phyloP scores from a whole-genome alignment of 1,284 basidiomycete genomes.

The Phellinidium pouzarii region DNA sequence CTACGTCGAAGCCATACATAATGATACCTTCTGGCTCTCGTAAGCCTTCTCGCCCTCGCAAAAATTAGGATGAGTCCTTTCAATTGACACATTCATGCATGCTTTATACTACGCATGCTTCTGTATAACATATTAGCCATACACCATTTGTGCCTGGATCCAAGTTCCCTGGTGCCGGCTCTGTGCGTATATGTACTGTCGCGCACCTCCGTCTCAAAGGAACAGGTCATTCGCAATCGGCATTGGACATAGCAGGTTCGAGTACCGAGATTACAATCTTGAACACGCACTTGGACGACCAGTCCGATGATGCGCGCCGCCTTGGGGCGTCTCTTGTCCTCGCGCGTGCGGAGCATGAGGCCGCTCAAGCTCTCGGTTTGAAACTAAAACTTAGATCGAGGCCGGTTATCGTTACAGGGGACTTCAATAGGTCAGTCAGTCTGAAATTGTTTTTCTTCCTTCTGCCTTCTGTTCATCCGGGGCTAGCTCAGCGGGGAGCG shows the following conservation, averaged over 20 bases:
- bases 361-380: too few species aligned
- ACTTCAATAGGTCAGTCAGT: constrained; percentile 48
- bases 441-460: too few species aligned
- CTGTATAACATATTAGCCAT: constrained; percentile 25
- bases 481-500: constrained; percentile 1
- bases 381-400: constrained; percentile 29
- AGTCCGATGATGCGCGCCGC: constrained; percentile 44
- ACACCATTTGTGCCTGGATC: constrained; percentile 43
- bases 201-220: constrained; percentile 30
- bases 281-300: constrained; percentile 51
- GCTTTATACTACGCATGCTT: neutral
- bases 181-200: constrained; percentile 43
- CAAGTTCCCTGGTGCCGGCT: constrained; percentile 48
- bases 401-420: constrained; percentile 45
- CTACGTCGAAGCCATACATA: constrained; percentile 33
- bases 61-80: too few species aligned
- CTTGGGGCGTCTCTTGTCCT: constrained; percentile 47
- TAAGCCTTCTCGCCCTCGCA: constrained; percentile 25
- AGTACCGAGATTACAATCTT: too few species aligned
- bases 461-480: too few species aligned
- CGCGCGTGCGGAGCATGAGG: constrained; percentile 43
- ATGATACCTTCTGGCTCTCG: constrained; percentile 54
- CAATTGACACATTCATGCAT: neutral
- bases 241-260: too few species aligned
- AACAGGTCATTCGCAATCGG: constrained; percentile 27